Evolutionary conservation across 805 yeast species (phyloP).

Genomic region (Candida silvatica): DNA sequence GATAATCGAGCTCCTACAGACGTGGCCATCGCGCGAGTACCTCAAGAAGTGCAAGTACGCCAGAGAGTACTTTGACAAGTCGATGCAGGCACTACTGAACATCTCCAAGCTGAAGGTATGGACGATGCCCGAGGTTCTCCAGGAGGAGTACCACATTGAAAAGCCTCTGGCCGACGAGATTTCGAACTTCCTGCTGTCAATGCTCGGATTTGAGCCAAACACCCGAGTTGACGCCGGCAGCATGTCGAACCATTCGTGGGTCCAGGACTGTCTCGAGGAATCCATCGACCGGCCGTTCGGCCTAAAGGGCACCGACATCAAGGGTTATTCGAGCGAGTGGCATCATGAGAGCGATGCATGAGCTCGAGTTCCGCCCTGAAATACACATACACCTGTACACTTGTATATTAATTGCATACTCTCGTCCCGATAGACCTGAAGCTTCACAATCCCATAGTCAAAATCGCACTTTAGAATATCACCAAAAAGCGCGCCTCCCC

Average conservation of each 20-base stretch:
- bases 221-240: conserved; percentile 48
- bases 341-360: too few relatives aligned
- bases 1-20: conserved; percentile 41
- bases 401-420: too few relatives aligned
- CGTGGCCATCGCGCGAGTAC: conserved; percentile 29
- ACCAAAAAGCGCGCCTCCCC: too few relatives aligned
- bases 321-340: conserved; percentile 21
- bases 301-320: conserved; percentile 24
- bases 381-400: too few relatives aligned
- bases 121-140: conserved; percentile 39
- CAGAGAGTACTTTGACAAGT: conserved; percentile 31
- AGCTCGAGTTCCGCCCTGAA: too few relatives aligned
- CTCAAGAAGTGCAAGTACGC: conserved; percentile 31
- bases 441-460: too few relatives aligned
- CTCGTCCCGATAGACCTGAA: too few relatives aligned
- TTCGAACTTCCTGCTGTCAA: conserved; percentile 38
- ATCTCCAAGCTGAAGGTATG: conserved; percentile 42
- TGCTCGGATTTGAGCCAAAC: conserved; percentile 40
- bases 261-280: conserved; percentile 22
- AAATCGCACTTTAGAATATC: too few relatives aligned
- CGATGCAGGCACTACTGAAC: conserved; percentile 27
- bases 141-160: conserved; percentile 39
- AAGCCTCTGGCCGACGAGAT: conserved; percentile 29
- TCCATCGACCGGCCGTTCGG: conserved; percentile 20
- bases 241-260: conserved; percentile 46